Conservation (phyloP, 2,329 filamentous ascomycete species). For the Ophiocordyceps australis region DNA sequence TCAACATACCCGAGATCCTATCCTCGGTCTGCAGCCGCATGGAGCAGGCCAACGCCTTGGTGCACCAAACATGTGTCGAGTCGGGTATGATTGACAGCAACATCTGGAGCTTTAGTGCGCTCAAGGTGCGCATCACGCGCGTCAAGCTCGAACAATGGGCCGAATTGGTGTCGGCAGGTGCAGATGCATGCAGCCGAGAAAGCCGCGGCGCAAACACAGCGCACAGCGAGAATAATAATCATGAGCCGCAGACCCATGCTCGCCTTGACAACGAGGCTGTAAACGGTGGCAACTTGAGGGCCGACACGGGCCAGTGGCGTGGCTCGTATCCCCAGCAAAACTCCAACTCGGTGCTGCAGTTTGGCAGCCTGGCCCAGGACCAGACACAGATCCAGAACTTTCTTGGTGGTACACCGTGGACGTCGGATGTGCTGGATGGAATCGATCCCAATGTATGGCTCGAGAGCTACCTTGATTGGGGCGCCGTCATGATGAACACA, state of each 20-base stretch:
- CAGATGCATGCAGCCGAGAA: conserved; percentile 7
- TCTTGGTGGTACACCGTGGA: conserved; percentile 10
- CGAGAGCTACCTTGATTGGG: conserved; percentile 17
- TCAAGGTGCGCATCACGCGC: conserved; percentile 26
- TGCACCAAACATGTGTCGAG: conserved; percentile 13
- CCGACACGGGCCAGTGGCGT: conserved; percentile 2
- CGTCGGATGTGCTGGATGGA: conserved; percentile 12
- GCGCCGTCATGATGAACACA: conserved; percentile 13
- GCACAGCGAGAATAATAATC: conserved; percentile 1
- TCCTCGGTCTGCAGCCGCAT: conserved; percentile 20
- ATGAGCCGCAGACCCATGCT: too few relatives aligned
- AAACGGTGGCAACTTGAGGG: too few relatives aligned
- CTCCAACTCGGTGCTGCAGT: conserved; percentile 1
- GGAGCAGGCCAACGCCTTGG: conserved; percentile 20
- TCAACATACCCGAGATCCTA: conserved; percentile 25
- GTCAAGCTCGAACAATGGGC: conserved; percentile 27
- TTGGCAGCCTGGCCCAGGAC: conserved; percentile 7
- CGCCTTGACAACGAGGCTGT: too few relatives aligned
- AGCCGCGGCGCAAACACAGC: neutral
- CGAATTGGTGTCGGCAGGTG: conserved; percentile 21
- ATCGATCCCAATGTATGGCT: conserved; percentile 16
- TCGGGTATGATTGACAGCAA: conserved; percentile 20
- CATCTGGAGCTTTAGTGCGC: conserved; percentile 27
- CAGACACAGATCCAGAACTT: conserved; percentile 8
- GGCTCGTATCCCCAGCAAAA: conserved; percentile 4